phyloP scores from a whole-genome alignment of 768 basidiomycete genomes.

The Auriscalpium vulgare region DNA sequence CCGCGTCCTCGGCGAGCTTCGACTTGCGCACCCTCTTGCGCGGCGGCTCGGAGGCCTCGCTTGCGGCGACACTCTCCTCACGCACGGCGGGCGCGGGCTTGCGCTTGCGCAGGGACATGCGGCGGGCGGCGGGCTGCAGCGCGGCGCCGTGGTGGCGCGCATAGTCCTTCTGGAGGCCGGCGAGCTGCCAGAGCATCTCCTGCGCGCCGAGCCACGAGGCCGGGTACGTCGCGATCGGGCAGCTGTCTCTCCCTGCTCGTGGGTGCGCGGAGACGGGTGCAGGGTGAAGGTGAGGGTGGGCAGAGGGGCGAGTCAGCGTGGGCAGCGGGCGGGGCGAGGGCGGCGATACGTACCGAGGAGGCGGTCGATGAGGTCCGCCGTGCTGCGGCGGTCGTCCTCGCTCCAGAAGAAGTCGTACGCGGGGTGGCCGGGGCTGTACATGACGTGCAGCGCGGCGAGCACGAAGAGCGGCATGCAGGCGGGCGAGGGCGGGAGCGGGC shows the following conservation, averaged over 20 bases:
- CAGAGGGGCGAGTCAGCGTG: background rate
- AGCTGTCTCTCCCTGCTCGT: background rate
- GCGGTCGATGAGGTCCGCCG: conserved; percentile 8
- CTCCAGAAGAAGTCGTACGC: conserved; percentile 13
- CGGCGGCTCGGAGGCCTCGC: conserved; percentile 9
- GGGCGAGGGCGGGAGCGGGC: conserved; percentile 6
- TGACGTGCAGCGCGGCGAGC: conserved; percentile 12
- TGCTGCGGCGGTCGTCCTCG: conserved; percentile 6
- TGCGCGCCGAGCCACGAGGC: conserved; percentile 11
- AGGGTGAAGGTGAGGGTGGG: background rate
- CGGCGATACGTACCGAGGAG: conserved; percentile 11
- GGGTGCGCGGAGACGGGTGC: background rate
- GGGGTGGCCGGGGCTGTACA: conserved; percentile 13
- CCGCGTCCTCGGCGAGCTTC: too few species aligned
- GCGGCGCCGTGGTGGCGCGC: background rate
- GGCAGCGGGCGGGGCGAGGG: too few species aligned
- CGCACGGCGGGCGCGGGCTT: conserved; percentile 3
- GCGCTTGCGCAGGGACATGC: conserved; percentile 13
- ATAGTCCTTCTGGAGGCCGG: conserved; percentile 12
- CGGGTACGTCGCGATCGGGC: conserved; percentile 10
- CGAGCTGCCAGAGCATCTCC: conserved; percentile 16
- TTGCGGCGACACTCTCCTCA: background rate
- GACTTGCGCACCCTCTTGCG: conserved; percentile 6
- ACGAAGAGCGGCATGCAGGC: conserved; percentile 8
- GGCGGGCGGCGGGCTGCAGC: conserved; percentile 2